Conservation (phyloP, 352 stramenopile species). For the Porosira glacialis region DNA sequence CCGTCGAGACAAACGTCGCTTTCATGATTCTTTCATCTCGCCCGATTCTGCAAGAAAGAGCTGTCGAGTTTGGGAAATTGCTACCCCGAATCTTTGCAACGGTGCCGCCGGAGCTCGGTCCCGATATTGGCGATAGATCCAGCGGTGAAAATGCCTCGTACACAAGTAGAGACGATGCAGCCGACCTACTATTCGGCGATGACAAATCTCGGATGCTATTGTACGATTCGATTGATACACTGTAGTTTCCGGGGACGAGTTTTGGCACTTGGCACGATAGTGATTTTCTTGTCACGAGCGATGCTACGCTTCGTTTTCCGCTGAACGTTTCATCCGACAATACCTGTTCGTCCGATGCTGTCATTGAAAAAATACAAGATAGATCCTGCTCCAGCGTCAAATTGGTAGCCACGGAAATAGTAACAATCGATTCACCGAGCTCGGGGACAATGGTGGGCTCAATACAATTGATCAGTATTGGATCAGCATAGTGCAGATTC, state of each 20-base stretch:
- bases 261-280: conserved; percentile 19
- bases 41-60: conserved; percentile 26
- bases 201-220: too few species aligned
- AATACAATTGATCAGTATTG: conserved; percentile 5
- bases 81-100: conserved; percentile 5
- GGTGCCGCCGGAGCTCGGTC: conserved; percentile 13
- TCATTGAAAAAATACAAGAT: conserved; percentile 22
- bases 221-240: too few species aligned
- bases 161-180: conserved; percentile 14
- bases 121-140: conserved; percentile 15
- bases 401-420: conserved; percentile 1
- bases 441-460: conserved; percentile 23
- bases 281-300: too few species aligned
- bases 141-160: conserved; percentile 12
- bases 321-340: too few species aligned
- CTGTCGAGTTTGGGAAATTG: conserved; percentile 24
- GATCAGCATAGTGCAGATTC: too few species aligned
- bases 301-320: too few species aligned
- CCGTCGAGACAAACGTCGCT: conserved; percentile 17
- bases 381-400: background rate
- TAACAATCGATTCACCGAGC: conserved; percentile 19
- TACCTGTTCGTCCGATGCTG: background rate
- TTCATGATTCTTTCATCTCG: background rate
- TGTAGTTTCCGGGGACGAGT: conserved; percentile 14
- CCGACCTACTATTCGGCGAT: too few species aligned